Evolutionary conservation across 129 eudicot genomes (phyloP).

Genomic region (Chrysanthemum seticuspe): DNA sequence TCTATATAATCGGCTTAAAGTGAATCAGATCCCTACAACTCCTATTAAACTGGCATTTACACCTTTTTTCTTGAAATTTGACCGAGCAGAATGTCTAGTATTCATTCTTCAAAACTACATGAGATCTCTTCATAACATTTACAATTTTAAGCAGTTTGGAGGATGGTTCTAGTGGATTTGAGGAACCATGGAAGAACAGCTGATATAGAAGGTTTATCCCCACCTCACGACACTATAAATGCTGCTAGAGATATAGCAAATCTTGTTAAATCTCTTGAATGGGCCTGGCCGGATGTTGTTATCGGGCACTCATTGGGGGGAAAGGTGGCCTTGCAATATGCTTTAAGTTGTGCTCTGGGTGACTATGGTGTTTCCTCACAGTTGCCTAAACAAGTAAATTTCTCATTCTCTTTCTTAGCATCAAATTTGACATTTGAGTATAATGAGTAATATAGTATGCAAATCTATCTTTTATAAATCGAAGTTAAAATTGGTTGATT

Average conservation of each 20-base stretch:
- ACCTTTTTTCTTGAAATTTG: no score
- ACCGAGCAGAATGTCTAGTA: background rate
- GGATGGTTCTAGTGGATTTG: constrained; percentile 75
- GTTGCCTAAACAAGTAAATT: constrained; percentile 74
- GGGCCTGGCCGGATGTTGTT: constrained; percentile 89
- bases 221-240: constrained; percentile 66
- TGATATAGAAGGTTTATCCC: constrained; percentile 43
- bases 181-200: constrained; percentile 84
- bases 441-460: background rate
- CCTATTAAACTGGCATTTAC: no score
- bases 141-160: constrained; percentile 48
- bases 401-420: background rate
- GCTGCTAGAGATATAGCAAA: constrained; percentile 73
- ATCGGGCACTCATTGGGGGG: constrained; percentile 89
- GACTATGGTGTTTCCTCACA: constrained; percentile 53
- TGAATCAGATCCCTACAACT: no score
- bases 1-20: no score
- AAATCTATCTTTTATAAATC: background rate
- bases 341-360: constrained; percentile 64
- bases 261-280: constrained; percentile 51
- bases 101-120: background rate
- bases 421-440: background rate
- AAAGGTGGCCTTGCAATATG: constrained; percentile 78
- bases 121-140: background rate
- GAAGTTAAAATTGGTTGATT: background rate